Evolutionary conservation across 1,284 basidiomycete genomes (phyloP).

Genomic region (Sanghuangporus weigelae): DNA sequence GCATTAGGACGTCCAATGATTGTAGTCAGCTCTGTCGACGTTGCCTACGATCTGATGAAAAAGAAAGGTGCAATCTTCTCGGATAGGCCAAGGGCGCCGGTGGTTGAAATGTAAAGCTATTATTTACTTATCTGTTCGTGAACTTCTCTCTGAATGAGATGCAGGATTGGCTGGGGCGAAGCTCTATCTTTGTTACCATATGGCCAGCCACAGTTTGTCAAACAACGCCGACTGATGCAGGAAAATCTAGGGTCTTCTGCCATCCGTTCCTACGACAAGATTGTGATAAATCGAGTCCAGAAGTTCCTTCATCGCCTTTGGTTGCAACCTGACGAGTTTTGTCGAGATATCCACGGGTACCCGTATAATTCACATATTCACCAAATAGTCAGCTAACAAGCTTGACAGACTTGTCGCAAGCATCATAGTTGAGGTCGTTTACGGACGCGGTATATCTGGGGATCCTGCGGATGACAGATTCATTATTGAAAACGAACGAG

Average conservation of each 20-base stretch:
- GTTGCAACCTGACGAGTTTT: slow-evolving; percentile 22
- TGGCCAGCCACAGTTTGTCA: slow-evolving; percentile 24
- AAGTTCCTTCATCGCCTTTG: slow-evolving; percentile 22
- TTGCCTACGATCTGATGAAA: slow-evolving; percentile 34
- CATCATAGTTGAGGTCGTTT: neutral
- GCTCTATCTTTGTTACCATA: slow-evolving; percentile 24
- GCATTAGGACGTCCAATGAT: slow-evolving; percentile 31
- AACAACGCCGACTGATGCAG: slow-evolving; percentile 28
- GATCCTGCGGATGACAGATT: neutral
- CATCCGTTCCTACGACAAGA: slow-evolving; percentile 20
- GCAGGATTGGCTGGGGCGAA: slow-evolving; percentile 23
- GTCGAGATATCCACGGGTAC: slow-evolving; percentile 25
- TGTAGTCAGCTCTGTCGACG: slow-evolving; percentile 31
- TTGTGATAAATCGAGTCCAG: slow-evolving; percentile 24
- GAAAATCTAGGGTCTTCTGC: slow-evolving; percentile 22
- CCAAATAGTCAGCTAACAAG: neutral
- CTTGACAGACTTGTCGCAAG: neutral
- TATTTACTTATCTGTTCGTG: neutral
- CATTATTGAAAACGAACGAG: neutral
- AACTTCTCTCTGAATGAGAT: neutral
- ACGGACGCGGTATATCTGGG: neutral
- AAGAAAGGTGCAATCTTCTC: slow-evolving; percentile 36
- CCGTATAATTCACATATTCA: neutral
- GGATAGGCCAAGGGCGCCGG: slow-evolving; percentile 25
- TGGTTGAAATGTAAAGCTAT: slow-evolving; percentile 20